phyloP scores from a whole-genome alignment of 2,329 filamentous ascomycete genomes.

The Sarocladiaceae sp. region DNA sequence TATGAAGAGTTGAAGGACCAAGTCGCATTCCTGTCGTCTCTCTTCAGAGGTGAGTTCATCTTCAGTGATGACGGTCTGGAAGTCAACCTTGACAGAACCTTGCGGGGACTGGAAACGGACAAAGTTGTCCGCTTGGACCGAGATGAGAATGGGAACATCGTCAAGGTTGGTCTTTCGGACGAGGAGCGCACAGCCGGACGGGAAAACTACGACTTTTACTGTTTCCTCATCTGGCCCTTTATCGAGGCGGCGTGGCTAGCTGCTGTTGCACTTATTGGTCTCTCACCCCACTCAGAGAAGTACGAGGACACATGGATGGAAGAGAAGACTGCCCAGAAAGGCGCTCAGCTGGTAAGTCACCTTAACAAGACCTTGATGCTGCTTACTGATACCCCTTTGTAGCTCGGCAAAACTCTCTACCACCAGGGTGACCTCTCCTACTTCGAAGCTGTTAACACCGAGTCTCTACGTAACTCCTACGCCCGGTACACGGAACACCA shows the following conservation, averaged over 20 bases:
- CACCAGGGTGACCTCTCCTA: conserved; percentile 96
- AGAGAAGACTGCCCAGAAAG: conserved; percentile 71
- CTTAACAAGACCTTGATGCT: background rate
- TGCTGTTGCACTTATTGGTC: conserved; percentile 79
- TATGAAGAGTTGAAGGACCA: conserved; percentile 72
- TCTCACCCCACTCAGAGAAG: conserved; percentile 64
- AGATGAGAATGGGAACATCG: conserved; percentile 50
- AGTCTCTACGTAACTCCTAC: conserved; percentile 93
- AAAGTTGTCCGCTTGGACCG: conserved; percentile 67
- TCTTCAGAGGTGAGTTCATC: conserved; percentile 96
- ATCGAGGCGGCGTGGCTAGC: conserved; percentile 93
- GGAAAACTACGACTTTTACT: conserved; percentile 98
- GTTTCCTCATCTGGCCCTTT: conserved; percentile 97
- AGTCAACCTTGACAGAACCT: conserved; percentile 74
- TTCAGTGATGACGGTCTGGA: conserved; percentile 83
- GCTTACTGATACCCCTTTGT: conserved; percentile 13
- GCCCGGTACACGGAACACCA: conserved; percentile 85
- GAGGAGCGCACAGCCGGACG: conserved; percentile 72
- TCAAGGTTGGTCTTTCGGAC: conserved; percentile 68
- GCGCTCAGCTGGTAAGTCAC: conserved; percentile 67
- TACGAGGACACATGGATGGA: conserved; percentile 75
- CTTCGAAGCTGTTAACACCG: conserved; percentile 97
- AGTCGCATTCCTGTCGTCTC: conserved; percentile 83
- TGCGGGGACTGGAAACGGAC: conserved; percentile 73
- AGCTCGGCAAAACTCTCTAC: conserved; percentile 94